Percentiles rank a stretch among this genome's conserved stretches.
Conservation (phyloP, 2,329 filamentous ascomycete species). For the Tolypocladium cylindrosporum region DNA sequence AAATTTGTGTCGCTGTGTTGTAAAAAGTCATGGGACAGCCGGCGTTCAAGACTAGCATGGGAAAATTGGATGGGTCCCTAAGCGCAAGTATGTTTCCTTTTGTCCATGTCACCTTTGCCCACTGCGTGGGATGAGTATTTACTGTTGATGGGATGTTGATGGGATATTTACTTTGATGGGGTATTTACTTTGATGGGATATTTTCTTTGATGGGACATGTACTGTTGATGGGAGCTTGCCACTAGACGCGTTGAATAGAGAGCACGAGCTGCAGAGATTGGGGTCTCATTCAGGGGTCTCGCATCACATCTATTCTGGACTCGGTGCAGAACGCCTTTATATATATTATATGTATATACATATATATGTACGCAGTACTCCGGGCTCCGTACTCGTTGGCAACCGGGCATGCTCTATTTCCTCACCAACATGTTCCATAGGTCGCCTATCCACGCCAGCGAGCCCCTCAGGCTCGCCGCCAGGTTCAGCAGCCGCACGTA, state of each 20-base stretch:
- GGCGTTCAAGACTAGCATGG: neutral
- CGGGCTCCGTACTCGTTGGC: neutral
- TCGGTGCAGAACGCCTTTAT: neutral
- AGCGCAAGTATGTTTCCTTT: neutral
- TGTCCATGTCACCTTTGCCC: neutral
- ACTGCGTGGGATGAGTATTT: neutral
- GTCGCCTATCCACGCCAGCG: slow-evolving; percentile 34
- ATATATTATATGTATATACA: too few relatives aligned
- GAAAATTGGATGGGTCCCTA: neutral
- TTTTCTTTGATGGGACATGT: neutral
- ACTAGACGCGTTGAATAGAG: neutral
- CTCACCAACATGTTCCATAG: neutral
- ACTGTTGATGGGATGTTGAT: neutral
- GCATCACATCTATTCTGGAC: neutral
- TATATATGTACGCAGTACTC: too few relatives aligned
- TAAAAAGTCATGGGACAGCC: neutral
- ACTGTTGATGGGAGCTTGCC: neutral
- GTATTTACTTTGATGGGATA: too few relatives aligned
- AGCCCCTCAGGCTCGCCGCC: slow-evolving; percentile 38
- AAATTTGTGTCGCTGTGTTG: neutral
- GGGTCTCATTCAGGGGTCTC: neutral
- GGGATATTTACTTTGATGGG: too few relatives aligned
- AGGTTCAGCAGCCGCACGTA: slow-evolving; percentile 44
- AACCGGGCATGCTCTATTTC: neutral
- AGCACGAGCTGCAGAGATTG: neutral